Percentiles rank a stretch among this genome's conserved stretches.
These are phyloP conservation scores for Calonectria montana DNA, from an alignment of 2,329 filamentous ascomycete species.

Conservation along the genomic window DNA sequence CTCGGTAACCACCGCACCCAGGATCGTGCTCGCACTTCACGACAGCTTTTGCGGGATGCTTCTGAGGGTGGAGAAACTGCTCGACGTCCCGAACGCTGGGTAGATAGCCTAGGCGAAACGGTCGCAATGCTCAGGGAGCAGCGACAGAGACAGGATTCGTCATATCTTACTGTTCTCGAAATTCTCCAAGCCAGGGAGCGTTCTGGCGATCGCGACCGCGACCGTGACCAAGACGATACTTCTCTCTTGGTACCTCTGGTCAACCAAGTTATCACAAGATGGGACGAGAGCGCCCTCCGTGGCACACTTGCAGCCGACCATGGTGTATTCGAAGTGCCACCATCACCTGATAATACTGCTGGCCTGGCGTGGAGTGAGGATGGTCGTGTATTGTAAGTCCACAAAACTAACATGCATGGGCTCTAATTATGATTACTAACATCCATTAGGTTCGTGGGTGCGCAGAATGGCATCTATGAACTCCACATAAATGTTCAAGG, in stretches of 20 bases:
- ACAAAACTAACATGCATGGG: not conserved
- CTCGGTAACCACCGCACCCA: conserved; percentile 51
- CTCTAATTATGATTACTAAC: conserved; percentile 30
- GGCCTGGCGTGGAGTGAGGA: conserved; percentile 73
- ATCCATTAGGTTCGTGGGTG: conserved; percentile 66
- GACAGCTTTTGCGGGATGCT: conserved; percentile 47
- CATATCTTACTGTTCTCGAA: conserved; percentile 52
- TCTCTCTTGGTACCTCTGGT: conserved; percentile 51
- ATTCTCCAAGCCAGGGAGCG: conserved; percentile 51
- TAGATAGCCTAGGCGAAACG: conserved; percentile 50
- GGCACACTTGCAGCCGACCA: conserved; percentile 50
- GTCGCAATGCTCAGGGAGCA: conserved; percentile 51
- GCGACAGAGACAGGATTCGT: conserved; percentile 49
- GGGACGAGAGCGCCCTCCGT: conserved; percentile 52
- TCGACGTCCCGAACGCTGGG: conserved; percentile 46
- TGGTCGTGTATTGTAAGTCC: conserved; percentile 67
- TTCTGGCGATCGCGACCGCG: conserved; percentile 46
- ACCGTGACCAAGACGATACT: conserved; percentile 50
- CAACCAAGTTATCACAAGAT: conserved; percentile 51
- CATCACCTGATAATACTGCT: conserved; percentile 68
- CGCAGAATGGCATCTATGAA: conserved; percentile 81
- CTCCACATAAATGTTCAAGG: conserved; percentile 73
- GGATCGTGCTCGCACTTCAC: conserved; percentile 48
- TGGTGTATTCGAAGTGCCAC: conserved; percentile 55
- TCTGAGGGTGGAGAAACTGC: conserved; percentile 30